Evolutionary conservation across 129 eudicot species (phyloP), one percentile per base, ranked within the genome.

Genomic region (Cynara cardunculus): DNA sequence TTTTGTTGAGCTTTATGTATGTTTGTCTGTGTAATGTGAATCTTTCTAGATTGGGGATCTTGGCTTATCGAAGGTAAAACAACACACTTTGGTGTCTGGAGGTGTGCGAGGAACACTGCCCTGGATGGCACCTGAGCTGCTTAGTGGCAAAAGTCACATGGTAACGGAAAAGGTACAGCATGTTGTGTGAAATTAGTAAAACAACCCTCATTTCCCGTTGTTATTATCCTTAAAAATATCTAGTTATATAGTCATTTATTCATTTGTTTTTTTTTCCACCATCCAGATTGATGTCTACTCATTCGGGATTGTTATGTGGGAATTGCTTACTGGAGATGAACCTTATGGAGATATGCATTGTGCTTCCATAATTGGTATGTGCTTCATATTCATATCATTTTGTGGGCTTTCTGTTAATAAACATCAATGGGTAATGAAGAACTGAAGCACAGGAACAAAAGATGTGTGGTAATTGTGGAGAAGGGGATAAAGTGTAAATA

Each of bases 231-330:
- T 70, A 10, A 28, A n/a, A 79, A 25, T 59, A 64, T 49, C 37
- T 61, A 27, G 5, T 62, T 26, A 78, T 32, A 27, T 69, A 10
- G 72, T 30, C 25, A 71, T 69, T 49, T 12, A 39, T 72, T 83
- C 24, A 9, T 69, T 41, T 28, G n/a, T 13, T 6, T 46, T 37
- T 27, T 74, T n/a, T 69, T 22, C 12, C 24, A 25, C 4, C 27
- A 27, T 80, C 27, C 80, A 94, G 99, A 94, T 94, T 85, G 99
- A 95, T 82, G 97, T 95, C 73, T 95, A 95, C 86, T 95, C 99
- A 59, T 95, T 92, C 75, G 99, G 97, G 80, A 92, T 95, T 82
- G 97, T 92, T 80, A 95, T 95, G 99, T 95, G 99, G 99, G 99
- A 95, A 78, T 84, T 95, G 91, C 97, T 95, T 39, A 95, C 97